A percentile compares a stretch with the other conserved stretches of the same genome.
These are phyloP conservation scores for Dimocarpus longan DNA, from an alignment of 345 rosid genomes.

Conservation along the genomic window DNA sequence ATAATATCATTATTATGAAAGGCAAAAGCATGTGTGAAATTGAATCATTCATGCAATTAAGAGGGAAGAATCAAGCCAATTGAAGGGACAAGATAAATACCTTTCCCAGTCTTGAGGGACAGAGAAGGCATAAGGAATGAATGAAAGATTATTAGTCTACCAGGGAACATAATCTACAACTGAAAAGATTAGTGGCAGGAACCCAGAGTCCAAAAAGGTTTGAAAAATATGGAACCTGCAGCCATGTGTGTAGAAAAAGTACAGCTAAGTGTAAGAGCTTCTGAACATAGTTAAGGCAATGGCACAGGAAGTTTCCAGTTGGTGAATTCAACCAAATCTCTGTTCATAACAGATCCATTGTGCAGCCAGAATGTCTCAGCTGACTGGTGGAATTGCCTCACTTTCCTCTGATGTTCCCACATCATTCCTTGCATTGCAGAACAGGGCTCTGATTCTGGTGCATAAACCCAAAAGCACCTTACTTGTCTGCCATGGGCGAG, in stretches of 20 bases:
- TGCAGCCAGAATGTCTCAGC: slow-evolving; percentile 97
- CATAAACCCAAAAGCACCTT: slow-evolving; percentile 83
- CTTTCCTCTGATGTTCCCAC: slow-evolving; percentile 96
- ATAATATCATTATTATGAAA: no score
- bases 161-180: neutral
- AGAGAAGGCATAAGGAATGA: slow-evolving; percentile 62
- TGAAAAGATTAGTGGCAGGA: neutral
- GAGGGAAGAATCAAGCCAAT: neutral
- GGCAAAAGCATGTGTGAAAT: neutral
- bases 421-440: slow-evolving; percentile 81
- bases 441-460: slow-evolving; percentile 63
- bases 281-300: slow-evolving; percentile 51
- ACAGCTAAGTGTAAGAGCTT: neutral
- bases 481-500: slow-evolving; percentile 69
- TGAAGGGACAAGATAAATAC: slow-evolving; percentile 28
- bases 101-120: slow-evolving; percentile 91
- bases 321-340: slow-evolving; percentile 67
- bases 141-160: neutral
- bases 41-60: neutral
- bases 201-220: neutral
- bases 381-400: slow-evolving; percentile 87
- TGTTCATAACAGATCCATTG: slow-evolving; percentile 65
- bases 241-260: neutral
- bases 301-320: slow-evolving; percentile 80
- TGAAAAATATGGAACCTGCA: neutral